A percentile compares a stretch with the other conserved stretches of the same genome.
phyloP scores from a whole-genome alignment of 306 rosid species.

The Fagus sylvatica region DNA sequence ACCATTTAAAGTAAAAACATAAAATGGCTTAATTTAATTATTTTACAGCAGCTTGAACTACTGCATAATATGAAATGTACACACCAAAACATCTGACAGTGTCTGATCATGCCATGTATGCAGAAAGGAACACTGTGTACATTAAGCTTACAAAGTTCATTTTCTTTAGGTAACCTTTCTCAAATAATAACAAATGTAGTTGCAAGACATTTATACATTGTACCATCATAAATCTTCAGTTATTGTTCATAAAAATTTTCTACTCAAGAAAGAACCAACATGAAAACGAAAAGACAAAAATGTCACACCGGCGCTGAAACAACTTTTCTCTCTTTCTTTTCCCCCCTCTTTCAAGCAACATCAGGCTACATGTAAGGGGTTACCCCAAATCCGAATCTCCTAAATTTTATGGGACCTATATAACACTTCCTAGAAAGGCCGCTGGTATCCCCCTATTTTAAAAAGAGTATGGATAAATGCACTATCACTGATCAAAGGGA shows the following conservation, averaged over 20 bases:
- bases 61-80: no score
- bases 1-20: no score
- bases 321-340: neutral
- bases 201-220: neutral
- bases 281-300: neutral
- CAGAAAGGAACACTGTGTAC: no score
- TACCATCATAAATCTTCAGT: neutral
- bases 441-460: slow-evolving; percentile 52
- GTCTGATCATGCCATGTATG: no score
- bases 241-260: neutral
- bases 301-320: neutral
- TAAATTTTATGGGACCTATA: neutral
- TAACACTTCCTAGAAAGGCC: slow-evolving; percentile 48
- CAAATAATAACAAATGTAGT: neutral
- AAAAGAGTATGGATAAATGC: slow-evolving; percentile 71
- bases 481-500: slow-evolving; percentile 65
- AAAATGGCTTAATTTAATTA: no score
- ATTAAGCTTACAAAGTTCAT: neutral
- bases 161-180: neutral
- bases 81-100: no score
- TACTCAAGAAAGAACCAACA: neutral
- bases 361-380: neutral
- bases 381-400: neutral
- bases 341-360: neutral
- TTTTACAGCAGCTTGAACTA: no score